Evolutionary conservation across 176 grass and related monocot species (phyloP), one percentile per base, ranked within the genome.

Genomic region (Olyra latifolia): DNA sequence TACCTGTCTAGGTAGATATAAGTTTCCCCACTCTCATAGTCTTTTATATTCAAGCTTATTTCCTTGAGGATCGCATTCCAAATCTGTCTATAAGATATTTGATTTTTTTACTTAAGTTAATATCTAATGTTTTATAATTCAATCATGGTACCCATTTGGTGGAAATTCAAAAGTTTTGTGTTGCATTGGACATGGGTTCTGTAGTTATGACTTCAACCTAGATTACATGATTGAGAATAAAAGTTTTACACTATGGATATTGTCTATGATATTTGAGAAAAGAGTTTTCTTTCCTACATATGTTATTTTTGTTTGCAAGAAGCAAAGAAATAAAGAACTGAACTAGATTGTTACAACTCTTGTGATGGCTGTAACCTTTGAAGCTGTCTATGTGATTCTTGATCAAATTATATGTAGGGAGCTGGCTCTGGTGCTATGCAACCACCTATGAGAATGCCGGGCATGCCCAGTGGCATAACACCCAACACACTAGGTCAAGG

Each of bases 401-500:
- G 61, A 61, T 70, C 8, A 39, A 89, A 70, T 59, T 68, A 56
- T 62, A 88, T 84, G 11, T 66, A 85, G 87, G 87, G 87, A 79
- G 19, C 81, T 84, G 67, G 68, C 4, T 64, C 67, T 61, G 81
- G 75, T 88, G 69, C 68, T 53, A 74, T 84, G 75, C 87, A 72
- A 25, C 87, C 48, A 22, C 74, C 87, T 52, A 73, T 80, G 52
- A 79, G 68, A 73, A 80, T 84, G 91, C 79, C 72, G 15, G 75
- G 79, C 1, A 88, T 91, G 68, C 59, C 65, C 5, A 71, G 74
- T 87, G 30, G 55, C 52, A 84, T 93, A 72, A 80, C 65, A 24
- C 83, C 74, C 47, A 81, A 84, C 61, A 74, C 89, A 78, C 49
- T 84, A 66, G 92, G 76, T 59, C 80, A 75, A 46, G 79, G 76